Percentiles rank a stretch among this genome's conserved stretches.
phyloP scores from a whole-genome alignment of 768 basidiomycete genomes.

The Suillus occidentalis region DNA sequence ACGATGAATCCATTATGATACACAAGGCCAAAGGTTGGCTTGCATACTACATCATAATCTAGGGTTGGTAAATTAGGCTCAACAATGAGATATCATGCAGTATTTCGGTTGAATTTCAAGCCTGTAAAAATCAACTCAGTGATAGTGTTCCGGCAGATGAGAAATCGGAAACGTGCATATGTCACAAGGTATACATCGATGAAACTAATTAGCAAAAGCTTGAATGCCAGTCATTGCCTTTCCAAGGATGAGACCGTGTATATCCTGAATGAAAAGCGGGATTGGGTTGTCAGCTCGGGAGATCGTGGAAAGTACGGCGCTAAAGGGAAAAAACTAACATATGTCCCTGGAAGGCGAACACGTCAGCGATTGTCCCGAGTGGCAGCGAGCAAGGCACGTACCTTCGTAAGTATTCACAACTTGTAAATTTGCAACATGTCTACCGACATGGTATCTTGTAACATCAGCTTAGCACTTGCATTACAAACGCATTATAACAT shows the following conservation, averaged over 20 bases:
- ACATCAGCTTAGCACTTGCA: background rate
- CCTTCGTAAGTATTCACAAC: constrained; percentile 98
- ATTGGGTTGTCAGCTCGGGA: constrained; percentile 13
- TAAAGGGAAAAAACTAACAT: constrained; percentile 40
- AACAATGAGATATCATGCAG: background rate
- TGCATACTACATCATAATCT: background rate
- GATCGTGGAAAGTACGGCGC: background rate
- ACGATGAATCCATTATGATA: background rate
- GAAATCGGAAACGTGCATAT: background rate
- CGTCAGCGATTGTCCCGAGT: constrained; percentile 3
- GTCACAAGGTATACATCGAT: background rate
- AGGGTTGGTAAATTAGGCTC: background rate
- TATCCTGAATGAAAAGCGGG: constrained; percentile 54
- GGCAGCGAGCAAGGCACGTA: constrained; percentile 24
- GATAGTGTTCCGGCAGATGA: background rate
- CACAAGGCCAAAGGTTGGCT: background rate
- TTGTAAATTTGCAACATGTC: constrained; percentile 93
- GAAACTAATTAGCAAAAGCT: constrained; percentile 70
- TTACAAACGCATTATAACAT: background rate
- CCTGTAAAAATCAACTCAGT: background rate
- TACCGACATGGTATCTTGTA: constrained; percentile 84
- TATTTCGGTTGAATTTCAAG: background rate
- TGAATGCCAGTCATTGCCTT: constrained; percentile 89
- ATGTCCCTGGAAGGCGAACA: constrained; percentile 45
- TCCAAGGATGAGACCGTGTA: constrained; percentile 90